phyloP scores from a whole-genome alignment of 1,284 basidiomycete species.

The Entoloma clypeatum region DNA sequence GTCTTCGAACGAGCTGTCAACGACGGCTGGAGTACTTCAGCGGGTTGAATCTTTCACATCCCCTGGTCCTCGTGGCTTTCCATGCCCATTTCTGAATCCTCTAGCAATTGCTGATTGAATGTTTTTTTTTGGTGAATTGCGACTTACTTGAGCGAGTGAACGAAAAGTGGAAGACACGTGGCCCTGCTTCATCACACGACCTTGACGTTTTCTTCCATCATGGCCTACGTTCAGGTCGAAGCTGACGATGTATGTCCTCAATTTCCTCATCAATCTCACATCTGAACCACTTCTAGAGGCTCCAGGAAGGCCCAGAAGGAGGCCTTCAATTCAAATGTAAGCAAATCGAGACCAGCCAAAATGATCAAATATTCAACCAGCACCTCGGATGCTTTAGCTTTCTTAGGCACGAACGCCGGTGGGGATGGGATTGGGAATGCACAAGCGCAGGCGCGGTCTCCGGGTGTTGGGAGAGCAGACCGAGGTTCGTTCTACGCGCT shows the following conservation, averaged over 20 bases:
- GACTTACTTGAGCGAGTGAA: no score
- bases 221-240: slow-evolving; percentile 58
- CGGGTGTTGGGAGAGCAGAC: slow-evolving; percentile 45
- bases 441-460: slow-evolving; percentile 27
- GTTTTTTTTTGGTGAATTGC: no score
- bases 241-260: slow-evolving; percentile 44
- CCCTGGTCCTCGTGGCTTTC: no score
- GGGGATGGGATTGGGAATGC: slow-evolving; percentile 20
- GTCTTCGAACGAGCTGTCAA: no score
- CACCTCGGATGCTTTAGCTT: slow-evolving; percentile 38
- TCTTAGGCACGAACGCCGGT: slow-evolving; percentile 44
- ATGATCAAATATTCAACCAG: slow-evolving; percentile 3
- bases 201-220: slow-evolving; percentile 15
- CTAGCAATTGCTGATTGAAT: no score
- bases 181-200: no score
- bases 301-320: slow-evolving; percentile 62
- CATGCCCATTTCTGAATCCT: no score
- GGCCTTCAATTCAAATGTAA: slow-evolving; percentile 63
- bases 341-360: slow-evolving; percentile 7
- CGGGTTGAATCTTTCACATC: no score
- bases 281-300: slow-evolving; percentile 30
- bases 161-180: no score
- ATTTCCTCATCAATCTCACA: background rate
- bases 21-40: no score
- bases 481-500: slow-evolving; percentile 36